Conservation (phyloP, 345 rosid genomes). For the Diplotaxis tenuifolia region DNA sequence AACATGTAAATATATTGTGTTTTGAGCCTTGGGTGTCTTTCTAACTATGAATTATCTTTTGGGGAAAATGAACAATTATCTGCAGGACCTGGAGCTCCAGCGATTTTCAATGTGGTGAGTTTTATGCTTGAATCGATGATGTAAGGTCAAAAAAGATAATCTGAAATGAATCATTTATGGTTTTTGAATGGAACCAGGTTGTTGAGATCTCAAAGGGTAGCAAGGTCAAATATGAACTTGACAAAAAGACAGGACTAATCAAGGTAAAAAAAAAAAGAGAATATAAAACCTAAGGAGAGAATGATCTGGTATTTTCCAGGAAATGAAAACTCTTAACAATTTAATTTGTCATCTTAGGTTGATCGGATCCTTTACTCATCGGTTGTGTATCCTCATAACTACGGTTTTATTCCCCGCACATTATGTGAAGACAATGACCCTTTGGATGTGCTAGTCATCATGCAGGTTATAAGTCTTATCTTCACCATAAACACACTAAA, state of each 20-base stretch:
- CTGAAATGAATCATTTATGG: neutral
- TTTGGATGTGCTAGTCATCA: neutral
- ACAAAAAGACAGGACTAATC: neutral
- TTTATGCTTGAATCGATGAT: neutral
- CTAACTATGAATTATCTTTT: neutral
- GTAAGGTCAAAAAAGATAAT: neutral
- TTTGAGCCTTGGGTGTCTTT: neutral
- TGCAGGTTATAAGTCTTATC: neutral
- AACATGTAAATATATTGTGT: neutral
- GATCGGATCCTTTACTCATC: neutral
- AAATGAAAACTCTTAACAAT: neutral
- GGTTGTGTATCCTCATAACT: neutral
- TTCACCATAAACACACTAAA: neutral
- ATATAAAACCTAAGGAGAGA: neutral
- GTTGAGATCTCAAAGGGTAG: neutral
- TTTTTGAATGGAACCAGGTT: neutral
- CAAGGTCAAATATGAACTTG: too few species aligned
- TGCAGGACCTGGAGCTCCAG: neutral
- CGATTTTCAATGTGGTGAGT: neutral
- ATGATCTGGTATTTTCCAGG: neutral
- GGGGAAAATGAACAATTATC: neutral
- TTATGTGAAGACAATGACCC: neutral
- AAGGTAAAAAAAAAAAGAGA: neutral
- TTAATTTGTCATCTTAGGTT: neutral
- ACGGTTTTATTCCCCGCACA: neutral